Base-by-base conservation (phyloP, 441 rosid genomes). In the Croton laevigatus region DNA sequence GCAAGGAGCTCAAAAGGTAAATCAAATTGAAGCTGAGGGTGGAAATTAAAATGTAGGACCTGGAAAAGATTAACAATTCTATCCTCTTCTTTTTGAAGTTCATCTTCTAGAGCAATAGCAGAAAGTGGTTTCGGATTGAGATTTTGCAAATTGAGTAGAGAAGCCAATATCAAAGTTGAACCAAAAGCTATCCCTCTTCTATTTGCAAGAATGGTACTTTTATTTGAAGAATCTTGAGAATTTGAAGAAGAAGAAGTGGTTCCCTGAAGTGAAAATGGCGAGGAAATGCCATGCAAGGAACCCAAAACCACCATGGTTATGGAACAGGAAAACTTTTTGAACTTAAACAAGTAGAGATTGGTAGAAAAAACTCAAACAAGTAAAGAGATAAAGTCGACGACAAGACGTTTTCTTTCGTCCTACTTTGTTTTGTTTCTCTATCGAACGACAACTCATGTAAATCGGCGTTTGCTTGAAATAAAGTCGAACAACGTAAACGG, bases 81-180 rank as follows among this genome's bases (percentile, higher is more conserved):
- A 32, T 87, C 91, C 80, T 94, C 98, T 79, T 88, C 92, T 82
- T 76, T 77, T 61, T 84, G 88, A 53, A 86, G 79, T 52, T 87
- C 91, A n/a, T 87, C 90, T 8, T 77, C 78, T 58, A 68, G 65
- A 69, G 96, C 91, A 71, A 76, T 48, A 42, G 94, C 91, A 4
- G 78, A 75, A 48, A 53, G 70, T 4, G 59, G 65, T 40, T 38
- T 70, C 23, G 81, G 72, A 54, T 37, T 34, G 76, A 78, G 68
- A 42, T 16, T 60, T 61, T 46, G 76, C 13, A 75, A 72, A 23
- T 64, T 69, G 62, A 88, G 74, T 3, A 90, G 73, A 75, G 88
- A 49, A 40, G 85, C 81, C 44, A 83, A 38, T 12, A 71, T 68
- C 12, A 73, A 46, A 38, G 79, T 75, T 34, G 93, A 82, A 70